Conservation (phyloP, 192 early-diverging fungal genomes). For the Mortierella claussenii region DNA sequence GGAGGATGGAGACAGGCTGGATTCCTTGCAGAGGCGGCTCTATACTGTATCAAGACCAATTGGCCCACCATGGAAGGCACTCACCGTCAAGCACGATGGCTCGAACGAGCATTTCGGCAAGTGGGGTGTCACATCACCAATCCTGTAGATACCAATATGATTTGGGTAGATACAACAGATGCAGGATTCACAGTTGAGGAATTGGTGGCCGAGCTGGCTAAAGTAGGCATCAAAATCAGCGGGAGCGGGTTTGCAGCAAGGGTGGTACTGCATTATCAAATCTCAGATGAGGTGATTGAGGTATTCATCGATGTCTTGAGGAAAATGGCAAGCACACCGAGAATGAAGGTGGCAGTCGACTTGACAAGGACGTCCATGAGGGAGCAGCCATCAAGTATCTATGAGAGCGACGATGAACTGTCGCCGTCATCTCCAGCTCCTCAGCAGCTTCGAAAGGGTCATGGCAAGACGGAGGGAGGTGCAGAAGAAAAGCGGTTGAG, state of each 20-base stretch:
- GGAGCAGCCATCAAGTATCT: constrained; percentile 7
- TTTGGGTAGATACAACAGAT: constrained; percentile 69
- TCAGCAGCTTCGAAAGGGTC: neutral
- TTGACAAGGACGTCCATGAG: constrained; percentile 11
- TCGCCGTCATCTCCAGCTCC: neutral
- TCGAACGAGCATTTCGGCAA: constrained; percentile 66
- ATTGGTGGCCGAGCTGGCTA: constrained; percentile 54
- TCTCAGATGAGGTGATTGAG: constrained; percentile 62
- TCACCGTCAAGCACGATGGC: constrained; percentile 69
- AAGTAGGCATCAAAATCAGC: constrained; percentile 65
- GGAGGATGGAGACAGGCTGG: constrained; percentile 95
- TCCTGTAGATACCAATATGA: constrained; percentile 89
- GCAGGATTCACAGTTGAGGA: constrained; percentile 59
- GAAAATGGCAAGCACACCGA: constrained; percentile 19
- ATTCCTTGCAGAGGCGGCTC: constrained; percentile 77
- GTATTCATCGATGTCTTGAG: constrained; percentile 51
- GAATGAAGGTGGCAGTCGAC: constrained; percentile 25
- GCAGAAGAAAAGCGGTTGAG: neutral
- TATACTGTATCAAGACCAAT: constrained; percentile 76
- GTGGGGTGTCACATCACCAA: constrained; percentile 72
- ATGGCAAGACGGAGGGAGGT: neutral
- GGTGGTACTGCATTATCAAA: constrained; percentile 79
- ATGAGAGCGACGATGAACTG: neutral
- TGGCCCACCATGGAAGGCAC: constrained; percentile 76
- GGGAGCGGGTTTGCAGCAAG: constrained; percentile 57